These are phyloP conservation scores for Pestalotiopsis sp. DNA, from an alignment of 2,329 filamentous ascomycete genomes.

Conservation along the genomic window DNA sequence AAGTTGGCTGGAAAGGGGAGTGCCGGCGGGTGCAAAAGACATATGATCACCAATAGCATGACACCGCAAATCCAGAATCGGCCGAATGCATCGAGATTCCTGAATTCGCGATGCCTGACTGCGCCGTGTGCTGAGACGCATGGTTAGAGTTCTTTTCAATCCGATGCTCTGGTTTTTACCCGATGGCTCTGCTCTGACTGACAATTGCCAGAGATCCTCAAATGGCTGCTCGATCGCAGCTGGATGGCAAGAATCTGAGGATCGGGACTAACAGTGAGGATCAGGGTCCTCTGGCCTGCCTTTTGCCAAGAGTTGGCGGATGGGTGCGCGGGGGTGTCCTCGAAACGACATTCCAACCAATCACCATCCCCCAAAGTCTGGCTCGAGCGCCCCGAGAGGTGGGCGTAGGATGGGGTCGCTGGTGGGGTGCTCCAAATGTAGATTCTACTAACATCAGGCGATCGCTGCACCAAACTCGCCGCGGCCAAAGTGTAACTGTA, in stretches of 20 bases:
- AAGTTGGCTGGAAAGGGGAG: not conserved
- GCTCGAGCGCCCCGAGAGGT: not conserved
- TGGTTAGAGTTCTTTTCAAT: not conserved
- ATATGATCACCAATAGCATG: not conserved
- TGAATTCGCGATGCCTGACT: slow-evolving; percentile 11
- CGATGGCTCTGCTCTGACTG: not conserved
- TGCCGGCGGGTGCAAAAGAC: not conserved
- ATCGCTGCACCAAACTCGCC: not conserved
- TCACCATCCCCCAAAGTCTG: not conserved
- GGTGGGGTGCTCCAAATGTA: not conserved
- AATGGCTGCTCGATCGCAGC: not conserved
- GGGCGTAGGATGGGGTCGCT: not conserved
- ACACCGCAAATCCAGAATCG: slow-evolving; percentile 13
- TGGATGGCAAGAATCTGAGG: not conserved
- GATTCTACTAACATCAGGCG: not conserved
- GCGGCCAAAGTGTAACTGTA: not conserved
- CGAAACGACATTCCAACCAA: not conserved
- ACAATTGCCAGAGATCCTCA: not conserved
- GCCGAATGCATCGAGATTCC: slow-evolving; percentile 13
- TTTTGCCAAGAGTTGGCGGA: not conserved
- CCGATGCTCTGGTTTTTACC: not conserved
- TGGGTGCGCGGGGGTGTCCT: not conserved
- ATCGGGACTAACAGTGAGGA: slow-evolving; percentile 1
- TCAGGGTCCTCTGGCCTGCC: slow-evolving; percentile 1
- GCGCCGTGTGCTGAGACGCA: not conserved